Evolutionary conservation across 225 moss, liverwort and hornwort species (phyloP).

Genomic region (Bryum argenteum): DNA sequence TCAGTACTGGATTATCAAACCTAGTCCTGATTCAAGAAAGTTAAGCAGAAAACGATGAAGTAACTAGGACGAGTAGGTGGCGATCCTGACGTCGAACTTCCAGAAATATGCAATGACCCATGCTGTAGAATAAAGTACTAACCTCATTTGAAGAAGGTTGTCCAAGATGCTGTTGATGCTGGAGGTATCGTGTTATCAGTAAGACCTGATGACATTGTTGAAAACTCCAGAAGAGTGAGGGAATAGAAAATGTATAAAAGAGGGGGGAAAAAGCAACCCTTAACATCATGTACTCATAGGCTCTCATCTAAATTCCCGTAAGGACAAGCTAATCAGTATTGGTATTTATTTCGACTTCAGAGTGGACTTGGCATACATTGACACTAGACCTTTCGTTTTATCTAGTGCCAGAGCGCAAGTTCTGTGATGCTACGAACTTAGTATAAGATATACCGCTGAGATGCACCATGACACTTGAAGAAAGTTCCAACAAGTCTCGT

Average conservation of each 20-base stretch:
- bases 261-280: constrained; percentile 13
- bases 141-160: constrained; percentile 75
- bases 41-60: neutral
- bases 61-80: neutral
- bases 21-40: constrained; percentile 1
- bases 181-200: constrained; percentile 82
- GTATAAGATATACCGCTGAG: too few relatives aligned
- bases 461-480: too few relatives aligned
- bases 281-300: constrained; percentile 16
- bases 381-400: neutral
- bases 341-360: neutral
- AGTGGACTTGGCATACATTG: constrained; percentile 8
- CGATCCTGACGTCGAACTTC: constrained; percentile 11
- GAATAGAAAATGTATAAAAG: constrained; percentile 5
- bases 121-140: constrained; percentile 14
- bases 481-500: too few relatives aligned
- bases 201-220: constrained; percentile 53
- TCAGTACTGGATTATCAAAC: neutral
- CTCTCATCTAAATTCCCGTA: neutral
- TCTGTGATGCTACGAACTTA: too few relatives aligned
- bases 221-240: constrained; percentile 10
- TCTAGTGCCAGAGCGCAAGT: too few relatives aligned
- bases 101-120: neutral
- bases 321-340: neutral
- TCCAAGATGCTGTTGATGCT: constrained; percentile 81